Percentiles rank a stretch among this genome's conserved stretches.
phyloP scores from a whole-genome alignment of 352 stramenopile genomes.

The Globisporangium cystogenes region DNA sequence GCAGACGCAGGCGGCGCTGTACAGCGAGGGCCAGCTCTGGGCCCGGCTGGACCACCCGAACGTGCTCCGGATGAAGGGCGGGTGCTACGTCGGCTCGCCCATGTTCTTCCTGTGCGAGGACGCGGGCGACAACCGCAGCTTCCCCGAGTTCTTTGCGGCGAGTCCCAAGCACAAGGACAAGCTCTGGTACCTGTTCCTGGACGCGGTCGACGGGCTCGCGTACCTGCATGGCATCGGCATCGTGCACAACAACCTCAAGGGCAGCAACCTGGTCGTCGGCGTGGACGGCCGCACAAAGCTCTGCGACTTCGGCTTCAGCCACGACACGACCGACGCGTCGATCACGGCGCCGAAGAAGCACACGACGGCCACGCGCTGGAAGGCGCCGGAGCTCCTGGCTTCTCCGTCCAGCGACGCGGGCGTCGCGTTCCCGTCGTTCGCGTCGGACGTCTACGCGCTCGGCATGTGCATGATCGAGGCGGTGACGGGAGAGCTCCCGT shows the following conservation, averaged over 20 bases:
- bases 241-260: constrained; percentile 84
- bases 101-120: constrained; percentile 32
- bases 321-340: background rate
- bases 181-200: constrained; percentile 24
- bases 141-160: constrained; percentile 27
- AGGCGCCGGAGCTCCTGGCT: constrained; percentile 18
- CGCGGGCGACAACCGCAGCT: constrained; percentile 23
- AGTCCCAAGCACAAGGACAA: constrained; percentile 8
- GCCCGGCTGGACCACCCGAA: constrained; percentile 18
- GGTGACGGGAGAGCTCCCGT: constrained; percentile 27
- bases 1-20: constrained; percentile 6
- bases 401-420: background rate
- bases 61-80: constrained; percentile 22
- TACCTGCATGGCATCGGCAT: constrained; percentile 55
- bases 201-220: constrained; percentile 34
- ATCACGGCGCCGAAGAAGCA: constrained; percentile 1
- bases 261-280: constrained; percentile 25
- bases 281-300: constrained; percentile 20
- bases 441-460: constrained; percentile 26
- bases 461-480: constrained; percentile 43
- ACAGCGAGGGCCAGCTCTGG: constrained; percentile 23
- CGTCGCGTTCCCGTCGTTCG: constrained; percentile 9
- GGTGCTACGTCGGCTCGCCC: constrained; percentile 17
- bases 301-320: constrained; percentile 23
- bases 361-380: constrained; percentile 16